Conservation (phyloP, 1,284 basidiomycete genomes). For the Calocybe gambosa region DNA sequence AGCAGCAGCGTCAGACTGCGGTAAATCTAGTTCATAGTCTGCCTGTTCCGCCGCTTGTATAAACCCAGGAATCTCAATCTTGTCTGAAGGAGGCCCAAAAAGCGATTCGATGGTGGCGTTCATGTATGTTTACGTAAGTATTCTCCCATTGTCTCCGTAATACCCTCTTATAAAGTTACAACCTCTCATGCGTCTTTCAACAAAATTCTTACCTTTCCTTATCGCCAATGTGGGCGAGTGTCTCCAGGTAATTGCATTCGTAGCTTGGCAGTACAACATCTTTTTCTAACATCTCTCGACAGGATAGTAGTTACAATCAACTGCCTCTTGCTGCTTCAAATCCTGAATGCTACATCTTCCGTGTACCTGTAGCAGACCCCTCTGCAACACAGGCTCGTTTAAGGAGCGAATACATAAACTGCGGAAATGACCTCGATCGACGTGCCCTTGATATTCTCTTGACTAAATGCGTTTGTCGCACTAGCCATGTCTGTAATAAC, state of each 20-base stretch:
- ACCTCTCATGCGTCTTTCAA: slow-evolving; percentile 7
- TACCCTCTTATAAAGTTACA: not conserved
- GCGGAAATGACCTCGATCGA: slow-evolving; percentile 12
- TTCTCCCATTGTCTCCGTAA: not conserved
- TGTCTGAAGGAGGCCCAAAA: slow-evolving; percentile 53
- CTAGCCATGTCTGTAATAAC: slow-evolving; percentile 10
- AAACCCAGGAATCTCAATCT: slow-evolving; percentile 39
- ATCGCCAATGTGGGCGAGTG: slow-evolving; percentile 1
- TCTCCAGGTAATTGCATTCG: slow-evolving; percentile 7
- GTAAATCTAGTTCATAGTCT: not conserved
- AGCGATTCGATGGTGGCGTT: slow-evolving; percentile 34
- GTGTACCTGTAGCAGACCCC: slow-evolving; percentile 11
- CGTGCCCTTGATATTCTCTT: slow-evolving; percentile 14
- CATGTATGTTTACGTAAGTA: slow-evolving; percentile 12
- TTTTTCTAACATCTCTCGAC: not conserved
- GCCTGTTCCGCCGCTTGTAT: slow-evolving; percentile 22
- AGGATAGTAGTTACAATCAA: slow-evolving; percentile 8
- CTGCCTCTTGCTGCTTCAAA: not conserved
- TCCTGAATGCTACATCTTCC: slow-evolving; percentile 10
- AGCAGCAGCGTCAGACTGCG: not conserved
- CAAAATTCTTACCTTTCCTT: slow-evolving; percentile 11
- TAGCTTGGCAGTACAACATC: not conserved
- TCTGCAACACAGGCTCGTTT: slow-evolving; percentile 8
- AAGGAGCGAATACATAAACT: slow-evolving; percentile 10
- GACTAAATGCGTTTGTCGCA: slow-evolving; percentile 12